Evolutionary conservation across 768 basidiomycete species (phyloP), one percentile per base, ranked within the genome.

Genomic region (Lactarius sp.): DNA sequence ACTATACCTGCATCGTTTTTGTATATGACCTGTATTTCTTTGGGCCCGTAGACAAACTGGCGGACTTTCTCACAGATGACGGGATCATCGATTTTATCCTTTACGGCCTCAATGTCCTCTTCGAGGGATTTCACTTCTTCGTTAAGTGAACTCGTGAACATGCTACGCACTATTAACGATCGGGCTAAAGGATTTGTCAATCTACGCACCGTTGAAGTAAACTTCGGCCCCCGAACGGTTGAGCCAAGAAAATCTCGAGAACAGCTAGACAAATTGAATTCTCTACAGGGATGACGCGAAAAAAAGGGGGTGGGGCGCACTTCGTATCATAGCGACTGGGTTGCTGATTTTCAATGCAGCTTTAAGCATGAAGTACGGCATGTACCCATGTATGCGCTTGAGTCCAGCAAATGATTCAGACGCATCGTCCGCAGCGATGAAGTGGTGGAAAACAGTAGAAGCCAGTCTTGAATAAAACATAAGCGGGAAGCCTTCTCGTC

Each of bases 321-420:
- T 87, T 73, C 97, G 84, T 70, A 98, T 94, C 97, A 98, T 98
- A 34, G 84, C 83, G 64, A 99, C 88, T 2, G 97, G 97, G 75
- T 98, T 99, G 61, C 91, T 94, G 68, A 99, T 92, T 73, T 84
- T 88, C 64, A 99, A 76, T 13, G 93, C 88, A 8, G 92, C 83
- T 73, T 94, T 98, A 66, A 99, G 84, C 79, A 98, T 86, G 70
- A 98, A 92, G 73, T 99, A 99, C 6, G 97, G 97, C 92, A 98
- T 97, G 56, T 96, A 76, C 1, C 94, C 94, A 71, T 99, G 97
- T 49, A 97, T 83, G 53, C 95, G 83, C 77, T 98, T 98, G 64
- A 99, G 76, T 62, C 85, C 83, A 14, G 92, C 80, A 69, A 98
- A 88, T 5, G 87, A 88, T 68, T 96, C 91, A 6, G 94, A 94